A percentile compares a stretch with the other conserved stretches of the same genome.
phyloP scores from a whole-genome alignment of 768 basidiomycete species.

The Naganishia kalamii region DNA sequence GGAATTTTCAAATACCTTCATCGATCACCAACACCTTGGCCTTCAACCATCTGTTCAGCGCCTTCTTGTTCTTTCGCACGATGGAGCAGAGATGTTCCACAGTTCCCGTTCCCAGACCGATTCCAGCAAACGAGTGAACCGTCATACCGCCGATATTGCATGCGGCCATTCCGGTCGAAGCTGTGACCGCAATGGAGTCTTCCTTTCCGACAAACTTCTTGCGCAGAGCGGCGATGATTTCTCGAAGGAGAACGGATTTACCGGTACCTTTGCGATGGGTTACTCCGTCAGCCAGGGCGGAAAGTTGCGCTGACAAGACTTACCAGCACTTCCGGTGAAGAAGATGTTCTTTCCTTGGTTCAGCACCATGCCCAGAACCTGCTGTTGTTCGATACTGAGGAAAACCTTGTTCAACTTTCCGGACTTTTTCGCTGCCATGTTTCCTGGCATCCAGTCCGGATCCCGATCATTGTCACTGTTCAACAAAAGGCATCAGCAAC shows the following conservation, averaged over 20 bases:
- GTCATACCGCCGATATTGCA: slow-evolving; percentile 96
- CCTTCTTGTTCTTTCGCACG: slow-evolving; percentile 77
- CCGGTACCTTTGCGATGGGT: slow-evolving; percentile 66
- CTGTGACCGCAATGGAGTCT: slow-evolving; percentile 85
- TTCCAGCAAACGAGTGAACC: slow-evolving; percentile 90
- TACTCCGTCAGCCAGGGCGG: not conserved
- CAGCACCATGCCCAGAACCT: slow-evolving; percentile 71
- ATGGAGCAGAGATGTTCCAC: slow-evolving; percentile 60
- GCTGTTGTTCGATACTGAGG: slow-evolving; percentile 77
- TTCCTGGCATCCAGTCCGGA: slow-evolving; percentile 1
- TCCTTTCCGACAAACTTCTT: slow-evolving; percentile 53
- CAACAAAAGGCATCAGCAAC: not conserved
- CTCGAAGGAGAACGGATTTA: slow-evolving; percentile 86
- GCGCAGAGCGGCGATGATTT: slow-evolving; percentile 72
- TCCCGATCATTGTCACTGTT: not conserved
- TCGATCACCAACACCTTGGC: slow-evolving; percentile 83
- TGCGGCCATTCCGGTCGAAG: slow-evolving; percentile 93
- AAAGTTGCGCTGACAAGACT: slow-evolving; percentile 34
- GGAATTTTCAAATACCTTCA: slow-evolving; percentile 56
- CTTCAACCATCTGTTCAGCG: slow-evolving; percentile 68
- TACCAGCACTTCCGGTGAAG: slow-evolving; percentile 96
- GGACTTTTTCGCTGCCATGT: not conserved
- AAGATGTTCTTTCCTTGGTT: slow-evolving; percentile 67
- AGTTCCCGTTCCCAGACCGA: slow-evolving; percentile 70
- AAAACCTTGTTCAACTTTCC: slow-evolving; percentile 48